Evolutionary conservation across 257 asterid species (phyloP).

Genomic region (Salvia hispanica): DNA sequence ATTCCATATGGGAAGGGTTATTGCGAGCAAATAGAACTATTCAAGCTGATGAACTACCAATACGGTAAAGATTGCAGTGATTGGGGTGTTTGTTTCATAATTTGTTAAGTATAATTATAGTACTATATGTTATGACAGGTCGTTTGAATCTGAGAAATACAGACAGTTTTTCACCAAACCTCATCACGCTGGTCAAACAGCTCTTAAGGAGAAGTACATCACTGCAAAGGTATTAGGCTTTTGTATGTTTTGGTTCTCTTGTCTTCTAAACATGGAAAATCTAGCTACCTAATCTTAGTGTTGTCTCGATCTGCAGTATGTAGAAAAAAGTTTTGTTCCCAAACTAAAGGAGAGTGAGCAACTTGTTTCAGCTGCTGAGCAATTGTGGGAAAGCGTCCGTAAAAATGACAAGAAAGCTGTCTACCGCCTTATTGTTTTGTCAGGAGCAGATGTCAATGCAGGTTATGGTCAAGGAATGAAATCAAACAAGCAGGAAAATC

Average conservation of each 20-base stretch:
- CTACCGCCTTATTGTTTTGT: slow-evolving; percentile 73
- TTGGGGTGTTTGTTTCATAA: background rate
- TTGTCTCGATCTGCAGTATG: slow-evolving; percentile 56
- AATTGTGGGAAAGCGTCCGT: slow-evolving; percentile 79
- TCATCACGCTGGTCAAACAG: slow-evolving; percentile 70
- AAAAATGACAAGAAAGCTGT: slow-evolving; percentile 74
- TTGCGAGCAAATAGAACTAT: slow-evolving; percentile 70
- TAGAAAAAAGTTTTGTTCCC: slow-evolving; percentile 69
- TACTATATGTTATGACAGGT: slow-evolving; percentile 45
- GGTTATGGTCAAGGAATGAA: slow-evolving; percentile 54
- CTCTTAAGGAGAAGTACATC: slow-evolving; percentile 88
- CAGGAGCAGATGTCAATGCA: slow-evolving; percentile 70
- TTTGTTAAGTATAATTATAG: background rate
- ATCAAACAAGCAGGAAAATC: slow-evolving; percentile 37
- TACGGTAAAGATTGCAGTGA: slow-evolving; percentile 50
- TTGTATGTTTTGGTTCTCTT: slow-evolving; percentile 4
- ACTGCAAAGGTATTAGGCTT: slow-evolving; percentile 69
- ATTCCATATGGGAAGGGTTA: slow-evolving; percentile 87
- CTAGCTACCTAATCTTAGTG: slow-evolving; percentile 29
- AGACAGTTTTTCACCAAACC: slow-evolving; percentile 75
- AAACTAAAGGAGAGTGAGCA: slow-evolving; percentile 51
- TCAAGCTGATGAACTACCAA: slow-evolving; percentile 92
- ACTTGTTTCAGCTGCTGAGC: slow-evolving; percentile 67
- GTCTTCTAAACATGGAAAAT: slow-evolving; percentile 10
- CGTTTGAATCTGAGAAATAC: slow-evolving; percentile 67